phyloP scores from a whole-genome alignment of 495 filamentous ascomycete genomes.

The Aspergillus bridgeri region DNA sequence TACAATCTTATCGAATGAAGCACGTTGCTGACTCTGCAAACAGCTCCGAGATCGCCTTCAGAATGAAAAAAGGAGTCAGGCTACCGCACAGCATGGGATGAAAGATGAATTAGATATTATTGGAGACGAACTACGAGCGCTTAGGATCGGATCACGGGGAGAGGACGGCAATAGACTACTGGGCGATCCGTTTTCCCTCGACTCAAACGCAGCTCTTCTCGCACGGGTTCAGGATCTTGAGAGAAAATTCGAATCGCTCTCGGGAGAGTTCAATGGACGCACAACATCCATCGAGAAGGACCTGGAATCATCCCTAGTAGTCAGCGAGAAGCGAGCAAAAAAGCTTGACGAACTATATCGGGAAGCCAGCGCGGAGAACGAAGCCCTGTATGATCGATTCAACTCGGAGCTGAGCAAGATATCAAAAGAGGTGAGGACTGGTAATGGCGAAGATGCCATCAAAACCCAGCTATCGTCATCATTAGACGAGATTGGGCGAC shows the following conservation, averaged over 20 bases:
- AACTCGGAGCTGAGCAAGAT: conserved; percentile 87
- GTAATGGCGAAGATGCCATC: conserved; percentile 71
- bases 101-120: conserved; percentile 78
- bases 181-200: conserved; percentile 17
- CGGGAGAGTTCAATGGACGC: conserved; percentile 57
- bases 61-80: conserved; percentile 70
- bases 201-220: conserved; percentile 43
- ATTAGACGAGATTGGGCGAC: conserved; percentile 62
- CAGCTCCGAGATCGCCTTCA: conserved; percentile 81
- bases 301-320: conserved; percentile 62
- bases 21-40: conserved; percentile 4
- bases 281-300: conserved; percentile 62
- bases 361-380: conserved; percentile 87
- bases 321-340: conserved; percentile 72
- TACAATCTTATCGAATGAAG: not conserved
- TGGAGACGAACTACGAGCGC: conserved; percentile 70
- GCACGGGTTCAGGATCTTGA: conserved; percentile 62
- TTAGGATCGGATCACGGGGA: conserved; percentile 42
- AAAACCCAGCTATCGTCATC: conserved; percentile 61
- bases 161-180: conserved; percentile 8
- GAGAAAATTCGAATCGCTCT: conserved; percentile 55
- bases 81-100: conserved; percentile 62
- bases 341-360: conserved; percentile 88
- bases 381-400: conserved; percentile 89
- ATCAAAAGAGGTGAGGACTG: conserved; percentile 66